Percentiles rank a stretch among this genome's conserved stretches.
Evolutionary conservation across 257 asterid genomes (phyloP).

Genomic region (Agastache rugosa): DNA sequence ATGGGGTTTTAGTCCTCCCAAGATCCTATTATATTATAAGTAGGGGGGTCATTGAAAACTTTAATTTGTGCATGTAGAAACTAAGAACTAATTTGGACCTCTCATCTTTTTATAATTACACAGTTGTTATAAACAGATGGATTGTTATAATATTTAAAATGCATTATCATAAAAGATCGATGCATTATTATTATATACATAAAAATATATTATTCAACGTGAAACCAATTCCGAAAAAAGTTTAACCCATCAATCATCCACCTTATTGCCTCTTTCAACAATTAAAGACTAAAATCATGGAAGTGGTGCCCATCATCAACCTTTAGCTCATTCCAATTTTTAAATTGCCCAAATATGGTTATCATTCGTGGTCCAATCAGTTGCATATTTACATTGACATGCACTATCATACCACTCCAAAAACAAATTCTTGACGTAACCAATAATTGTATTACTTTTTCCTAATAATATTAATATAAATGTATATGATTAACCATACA

Average conservation of each 20-base stretch:
- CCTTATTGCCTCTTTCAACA: neutral
- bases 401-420: conserved; percentile 38
- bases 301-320: conserved; percentile 23
- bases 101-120: no score
- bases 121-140: no score
- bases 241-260: neutral
- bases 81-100: no score
- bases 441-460: conserved; percentile 38
- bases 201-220: no score
- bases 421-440: neutral
- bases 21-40: no score
- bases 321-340: conserved; percentile 4
- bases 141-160: no score
- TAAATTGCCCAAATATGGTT: conserved; percentile 2
- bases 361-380: conserved; percentile 28
- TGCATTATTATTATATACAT: no score
- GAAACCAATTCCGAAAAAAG: no score
- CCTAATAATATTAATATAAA: conserved; percentile 6
- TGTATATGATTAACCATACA: neutral
- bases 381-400: conserved; percentile 29
- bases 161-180: no score
- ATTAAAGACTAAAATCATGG: conserved; percentile 13
- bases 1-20: no score
- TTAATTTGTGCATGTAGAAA: no score
- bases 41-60: no score